Base-by-base conservation (phyloP, 1,284 basidiomycete species). In the Ceratobasidium sp. region DNA sequence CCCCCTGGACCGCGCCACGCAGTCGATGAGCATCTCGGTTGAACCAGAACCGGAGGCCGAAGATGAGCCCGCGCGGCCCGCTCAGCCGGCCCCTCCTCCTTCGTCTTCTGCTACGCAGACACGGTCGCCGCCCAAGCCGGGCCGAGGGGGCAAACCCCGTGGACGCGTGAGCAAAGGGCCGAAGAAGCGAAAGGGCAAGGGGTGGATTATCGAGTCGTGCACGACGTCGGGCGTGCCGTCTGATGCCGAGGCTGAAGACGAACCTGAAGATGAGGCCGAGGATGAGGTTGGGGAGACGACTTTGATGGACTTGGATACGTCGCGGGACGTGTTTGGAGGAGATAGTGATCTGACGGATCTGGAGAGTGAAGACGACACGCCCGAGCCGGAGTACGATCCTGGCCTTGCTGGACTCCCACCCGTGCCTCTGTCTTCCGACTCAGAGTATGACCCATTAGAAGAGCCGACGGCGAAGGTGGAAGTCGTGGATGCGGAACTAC, bases 181-280 rank as follows among this genome's bases (percentile, higher is more conserved):
- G 1, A 69, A 69, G 50, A 69, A 69, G 43, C 50, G 64, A 6
- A 9, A 26, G 11, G 64, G 64, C 1, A 30, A 35, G 38, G 64
- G 64, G 28, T 69, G 64, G 64, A 69, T 69, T 18, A 69, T 69
- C 64, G 64, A 69, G 26, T 55, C 49, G 1, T 69, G 64, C 26
- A 69, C 64, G 32, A 69, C 64, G 5, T 69, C 64, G 16, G 64
- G 52, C 14, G 50, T 18, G 23, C 30, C 50, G 4, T 57, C 52
- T 9, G 64, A 69, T 8, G 21, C n/a, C 41, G 52, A 69, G 21
- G 5, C 14, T 28, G 35, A 50, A 14, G 52, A 9, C 21, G 16
- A 38, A 11, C 35, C 35, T 11, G 4, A 4, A 38, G 6, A 11
- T 4, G 35, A 38, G 35, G 35, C 4, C 35, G 35, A 38, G 35